Base-by-base conservation (phyloP, 2,329 filamentous ascomycete genomes). In the Botrytis squamosa region DNA sequence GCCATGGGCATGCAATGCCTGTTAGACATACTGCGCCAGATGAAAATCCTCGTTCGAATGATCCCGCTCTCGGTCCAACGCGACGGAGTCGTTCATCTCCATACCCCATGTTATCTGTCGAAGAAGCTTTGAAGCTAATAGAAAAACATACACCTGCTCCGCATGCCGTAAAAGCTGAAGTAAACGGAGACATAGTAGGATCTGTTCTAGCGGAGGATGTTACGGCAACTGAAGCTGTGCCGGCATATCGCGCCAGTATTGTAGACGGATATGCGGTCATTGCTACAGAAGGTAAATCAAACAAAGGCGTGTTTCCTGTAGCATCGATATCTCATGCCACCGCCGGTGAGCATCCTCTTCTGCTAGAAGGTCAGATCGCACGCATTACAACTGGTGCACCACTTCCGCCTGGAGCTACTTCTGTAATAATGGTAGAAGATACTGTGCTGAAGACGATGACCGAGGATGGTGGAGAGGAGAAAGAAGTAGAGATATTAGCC, bases 371-470 rank as follows among this genome's bases (percentile, higher is more conserved):
- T 0, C 88, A 94, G 76, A 91, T 98, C 71, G 92, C 95, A 0
- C 88, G 96, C 65, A 97, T 99, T 78, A 99, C 96, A 0, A 99
- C 96, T 0, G 96, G 96, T 0, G 96, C 96, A 9, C 95, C 96
- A 18, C 84, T 99, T 0, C 96, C 96, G 1, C 90, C 91, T 0
- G 94, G 95, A 0, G 94, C 96, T 2, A 97, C 93, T 40, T 92
- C 95, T 0, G 95, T 99, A 8, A 91, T 98, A 65, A 98, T 97
- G 94, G 96, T 99, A 0, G 96, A 99, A 83, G 96, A 98, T 80
- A 99, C 96, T 0, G 84, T 91, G 0, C 85, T 99, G 7, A 89
- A 88, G 75, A 90, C 88, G 2, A 90, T 89, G 82, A 96, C 94
- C 0, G 90, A 92, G 0, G 93, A 97, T 77, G 93, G 91, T 0